Conservation (phyloP, 2,329 filamentous ascomycete species). For the Fusarium sambucinum region DNA sequence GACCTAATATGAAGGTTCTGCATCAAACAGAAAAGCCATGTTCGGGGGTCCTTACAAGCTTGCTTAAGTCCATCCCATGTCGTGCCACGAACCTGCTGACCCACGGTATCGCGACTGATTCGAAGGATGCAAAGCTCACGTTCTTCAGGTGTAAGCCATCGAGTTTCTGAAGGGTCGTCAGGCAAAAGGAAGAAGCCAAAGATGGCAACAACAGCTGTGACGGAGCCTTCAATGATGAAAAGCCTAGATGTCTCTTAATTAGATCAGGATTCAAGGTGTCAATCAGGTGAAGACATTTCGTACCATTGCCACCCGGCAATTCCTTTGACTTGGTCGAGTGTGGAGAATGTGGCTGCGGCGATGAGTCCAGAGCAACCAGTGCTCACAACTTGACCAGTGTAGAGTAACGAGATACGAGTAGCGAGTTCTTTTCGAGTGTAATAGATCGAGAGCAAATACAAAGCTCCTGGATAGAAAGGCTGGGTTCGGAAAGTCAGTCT, state of each 20-base stretch:
- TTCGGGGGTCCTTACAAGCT: slow-evolving; percentile 25
- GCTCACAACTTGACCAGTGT: slow-evolving; percentile 56
- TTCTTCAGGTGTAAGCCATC: slow-evolving; percentile 57
- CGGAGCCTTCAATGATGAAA: slow-evolving; percentile 69
- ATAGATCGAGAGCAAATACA: slow-evolving; percentile 29
- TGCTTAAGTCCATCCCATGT: slow-evolving; percentile 29
- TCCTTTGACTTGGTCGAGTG: slow-evolving; percentile 57
- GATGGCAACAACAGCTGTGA: slow-evolving; percentile 38
- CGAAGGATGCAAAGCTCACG: slow-evolving; percentile 55
- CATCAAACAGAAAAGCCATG: slow-evolving; percentile 33
- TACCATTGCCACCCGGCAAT: slow-evolving; percentile 68
- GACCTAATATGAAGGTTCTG: slow-evolving; percentile 34
- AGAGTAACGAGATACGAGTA: slow-evolving; percentile 26
- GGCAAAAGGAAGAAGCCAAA: slow-evolving; percentile 44
- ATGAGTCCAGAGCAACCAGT: slow-evolving; percentile 74
- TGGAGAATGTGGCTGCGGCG: slow-evolving; percentile 66
- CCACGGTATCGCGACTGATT: slow-evolving; percentile 56
- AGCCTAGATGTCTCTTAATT: slow-evolving; percentile 55
- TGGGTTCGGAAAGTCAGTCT: neutral
- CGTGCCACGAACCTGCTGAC: slow-evolving; percentile 21
- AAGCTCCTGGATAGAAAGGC: slow-evolving; percentile 29
- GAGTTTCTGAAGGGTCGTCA: slow-evolving; percentile 56
- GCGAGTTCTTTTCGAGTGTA: slow-evolving; percentile 31
- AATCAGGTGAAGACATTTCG: neutral
- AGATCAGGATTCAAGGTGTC: neutral